Base-by-base conservation (phyloP, 208 protist species). In the Porcisia hertigi region DNA sequence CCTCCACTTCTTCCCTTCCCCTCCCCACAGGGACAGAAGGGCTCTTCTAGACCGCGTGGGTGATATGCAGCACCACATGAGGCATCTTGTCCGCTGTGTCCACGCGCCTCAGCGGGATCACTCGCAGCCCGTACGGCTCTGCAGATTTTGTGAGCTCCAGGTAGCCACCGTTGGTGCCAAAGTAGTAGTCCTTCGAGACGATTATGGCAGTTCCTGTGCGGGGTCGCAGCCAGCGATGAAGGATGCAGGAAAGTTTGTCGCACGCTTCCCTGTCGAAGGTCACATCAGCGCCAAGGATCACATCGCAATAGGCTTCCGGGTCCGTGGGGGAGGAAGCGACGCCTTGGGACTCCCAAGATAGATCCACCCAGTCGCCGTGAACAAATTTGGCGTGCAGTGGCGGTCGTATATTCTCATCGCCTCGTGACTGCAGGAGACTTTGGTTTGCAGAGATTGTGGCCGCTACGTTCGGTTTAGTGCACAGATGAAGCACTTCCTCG, bases 151-250 rank as follows among this genome's bases (percentile, higher is more conserved):
- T 74, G 54, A 96, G 92, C 76, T 91, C 89, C 52, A 88, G 66
- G 43, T 79, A 77, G 49, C 94, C 94, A 45, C 94, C 94, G 69
- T 89, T 90, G 1, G 94, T 97, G 36, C 94, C 94, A 83, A 96
- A 97, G 83, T 97, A 97, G 80, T 93, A 97, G 39, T 87, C 83
- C 82, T 97, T 97, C n/a, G 85, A 91, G 36, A 88, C 94, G 73
- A 97, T 90, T 55, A 93, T 77, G 16, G 89, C 92, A 1, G 89
- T 75, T 3, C 83, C 89, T 16, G 63, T 77, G 62, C 41, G 2
- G 0, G 87, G 88, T 39, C 63, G 76, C 64, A 97, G 71, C 79
- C 87, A 94, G 11, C 91, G 90, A n/a, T 67, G 59, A 66, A 96
- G 77, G 69, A 95, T 71, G 7, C 67, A 72, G 12, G 85, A 86